Percentiles rank a stretch among this genome's conserved stretches.
Evolutionary conservation across 805 yeast species (phyloP).

Genomic region (Wickerhamiella dianesei): DNA sequence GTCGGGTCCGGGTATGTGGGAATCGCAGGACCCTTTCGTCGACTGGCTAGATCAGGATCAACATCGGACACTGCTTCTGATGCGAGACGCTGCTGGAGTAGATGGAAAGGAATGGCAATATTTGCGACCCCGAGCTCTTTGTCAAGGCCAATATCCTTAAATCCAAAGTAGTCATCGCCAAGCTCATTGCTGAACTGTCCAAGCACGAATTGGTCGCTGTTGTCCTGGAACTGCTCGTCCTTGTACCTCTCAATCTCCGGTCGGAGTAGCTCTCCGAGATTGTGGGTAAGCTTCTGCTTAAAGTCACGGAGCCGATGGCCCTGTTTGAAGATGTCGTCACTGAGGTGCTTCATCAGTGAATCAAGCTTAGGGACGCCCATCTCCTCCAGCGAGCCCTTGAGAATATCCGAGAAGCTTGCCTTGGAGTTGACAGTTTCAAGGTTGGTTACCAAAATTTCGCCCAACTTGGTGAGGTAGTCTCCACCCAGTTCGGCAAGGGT

Average conservation of each 20-base stretch:
- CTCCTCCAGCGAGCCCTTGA: constrained; percentile 56
- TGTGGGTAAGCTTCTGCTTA: constrained; percentile 48
- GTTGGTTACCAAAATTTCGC: constrained; percentile 55
- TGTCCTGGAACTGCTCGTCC: constrained; percentile 72
- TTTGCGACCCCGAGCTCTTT: constrained; percentile 78
- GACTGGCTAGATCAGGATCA: constrained; percentile 17
- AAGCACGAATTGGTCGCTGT: constrained; percentile 83
- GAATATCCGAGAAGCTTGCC: constrained; percentile 32
- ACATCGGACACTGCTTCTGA: constrained; percentile 23
- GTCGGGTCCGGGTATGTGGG: constrained; percentile 75
- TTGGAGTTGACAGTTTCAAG: constrained; percentile 39
- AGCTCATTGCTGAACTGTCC: constrained; percentile 90
- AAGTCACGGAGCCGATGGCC: constrained; percentile 56
- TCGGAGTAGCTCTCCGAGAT: constrained; percentile 66
- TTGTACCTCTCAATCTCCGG: constrained; percentile 43
- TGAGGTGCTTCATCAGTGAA: constrained; percentile 56
- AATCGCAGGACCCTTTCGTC: constrained; percentile 1
- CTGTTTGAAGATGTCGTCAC: constrained; percentile 58
- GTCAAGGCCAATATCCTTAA: constrained; percentile 83
- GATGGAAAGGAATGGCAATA: constrained; percentile 76
- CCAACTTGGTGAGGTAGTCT: constrained; percentile 60
- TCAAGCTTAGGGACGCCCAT: constrained; percentile 68
- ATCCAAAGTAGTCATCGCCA: constrained; percentile 97
- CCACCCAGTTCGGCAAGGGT: constrained; percentile 75
- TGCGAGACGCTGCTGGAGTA: constrained; percentile 42